These are phyloP conservation scores for Melampsora occidentalis DNA, from an alignment of 1,284 basidiomycete genomes.

Conservation along the genomic window DNA sequence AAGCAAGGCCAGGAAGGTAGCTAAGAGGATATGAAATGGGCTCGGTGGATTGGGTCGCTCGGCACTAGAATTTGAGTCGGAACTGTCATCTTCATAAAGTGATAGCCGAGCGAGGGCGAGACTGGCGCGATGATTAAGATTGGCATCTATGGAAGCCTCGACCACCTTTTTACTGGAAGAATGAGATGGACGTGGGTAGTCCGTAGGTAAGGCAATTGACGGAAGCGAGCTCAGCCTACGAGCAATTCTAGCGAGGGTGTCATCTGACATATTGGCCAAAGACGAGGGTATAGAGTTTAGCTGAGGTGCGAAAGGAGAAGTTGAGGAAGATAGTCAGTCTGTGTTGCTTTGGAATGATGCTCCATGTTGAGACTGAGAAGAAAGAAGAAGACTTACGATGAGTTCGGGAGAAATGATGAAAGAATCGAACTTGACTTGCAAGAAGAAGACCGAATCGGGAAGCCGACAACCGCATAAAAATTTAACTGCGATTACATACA, in stretches of 20 bases:
- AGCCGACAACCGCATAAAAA: too few relatives aligned
- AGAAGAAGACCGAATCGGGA: too few relatives aligned
- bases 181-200: constrained; percentile 75
- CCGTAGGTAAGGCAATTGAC: constrained; percentile 87
- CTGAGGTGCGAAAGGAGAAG: too few relatives aligned
- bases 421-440: too few relatives aligned
- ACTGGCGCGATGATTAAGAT: constrained; percentile 54
- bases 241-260: constrained; percentile 30
- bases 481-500: too few relatives aligned
- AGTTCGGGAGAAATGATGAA: too few relatives aligned
- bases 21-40: constrained; percentile 84
- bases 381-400: too few relatives aligned
- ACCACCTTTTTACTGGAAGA: constrained; percentile 69
- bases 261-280: not conserved
- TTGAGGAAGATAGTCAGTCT: too few relatives aligned
- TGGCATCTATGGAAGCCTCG: constrained; percentile 61
- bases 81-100: constrained; percentile 64
- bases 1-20: constrained; percentile 84
- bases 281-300: not conserved
- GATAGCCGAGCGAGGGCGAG: constrained; percentile 65
- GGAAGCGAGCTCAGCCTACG: constrained; percentile 64
- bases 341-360: too few relatives aligned
- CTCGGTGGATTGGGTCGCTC: constrained; percentile 60
- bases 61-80: constrained; percentile 52
- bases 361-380: too few relatives aligned